Percentiles rank a stretch among this genome's conserved stretches.
phyloP scores from a whole-genome alignment of 495 filamentous ascomycete species.

The Talaromyces adpressus region DNA sequence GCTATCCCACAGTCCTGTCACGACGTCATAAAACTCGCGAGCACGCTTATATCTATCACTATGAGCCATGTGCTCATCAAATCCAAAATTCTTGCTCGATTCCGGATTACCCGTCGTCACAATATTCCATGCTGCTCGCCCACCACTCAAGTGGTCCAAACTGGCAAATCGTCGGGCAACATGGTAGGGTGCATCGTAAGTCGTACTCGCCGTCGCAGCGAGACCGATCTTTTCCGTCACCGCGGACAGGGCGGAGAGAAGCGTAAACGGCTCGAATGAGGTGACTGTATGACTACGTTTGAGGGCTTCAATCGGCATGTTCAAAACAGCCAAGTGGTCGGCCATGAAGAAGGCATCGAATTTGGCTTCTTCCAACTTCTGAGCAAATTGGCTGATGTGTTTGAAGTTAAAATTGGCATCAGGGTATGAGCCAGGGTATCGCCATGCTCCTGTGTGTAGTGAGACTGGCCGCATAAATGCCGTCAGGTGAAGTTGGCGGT shows the following conservation, averaged over 20 bases:
- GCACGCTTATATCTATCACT: conserved; percentile 31
- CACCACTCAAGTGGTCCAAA: conserved; percentile 54
- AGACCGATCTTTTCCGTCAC: conserved; percentile 43
- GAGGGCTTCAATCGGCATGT: conserved; percentile 51
- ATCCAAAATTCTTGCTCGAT: conserved; percentile 27
- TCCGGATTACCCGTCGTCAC: conserved; percentile 34
- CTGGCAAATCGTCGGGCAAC: conserved; percentile 55
- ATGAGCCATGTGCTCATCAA: conserved; percentile 30
- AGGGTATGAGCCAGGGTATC: conserved; percentile 46
- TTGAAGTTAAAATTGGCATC: conserved; percentile 55
- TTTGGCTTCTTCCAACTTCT: conserved; percentile 50
- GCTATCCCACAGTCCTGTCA: conserved; percentile 42
- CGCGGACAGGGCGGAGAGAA: conserved; percentile 39
- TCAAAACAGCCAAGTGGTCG: conserved; percentile 49
- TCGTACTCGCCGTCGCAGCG: conserved; percentile 51
- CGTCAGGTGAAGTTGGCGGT: conserved; percentile 41
- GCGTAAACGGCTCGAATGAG: conserved; percentile 43
- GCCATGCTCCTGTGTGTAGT: conserved; percentile 52
- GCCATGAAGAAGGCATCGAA: conserved; percentile 61
- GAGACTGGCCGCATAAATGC: conserved; percentile 55
- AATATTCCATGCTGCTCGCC: conserved; percentile 40
- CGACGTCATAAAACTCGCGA: conserved; percentile 31
- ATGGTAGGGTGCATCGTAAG: conserved; percentile 59
- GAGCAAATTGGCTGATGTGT: conserved; percentile 45
- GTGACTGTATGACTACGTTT: conserved; percentile 52